These are phyloP conservation scores for Blastobotrys peoriensis DNA, from an alignment of 805 yeast species.

Conservation along the genomic window DNA sequence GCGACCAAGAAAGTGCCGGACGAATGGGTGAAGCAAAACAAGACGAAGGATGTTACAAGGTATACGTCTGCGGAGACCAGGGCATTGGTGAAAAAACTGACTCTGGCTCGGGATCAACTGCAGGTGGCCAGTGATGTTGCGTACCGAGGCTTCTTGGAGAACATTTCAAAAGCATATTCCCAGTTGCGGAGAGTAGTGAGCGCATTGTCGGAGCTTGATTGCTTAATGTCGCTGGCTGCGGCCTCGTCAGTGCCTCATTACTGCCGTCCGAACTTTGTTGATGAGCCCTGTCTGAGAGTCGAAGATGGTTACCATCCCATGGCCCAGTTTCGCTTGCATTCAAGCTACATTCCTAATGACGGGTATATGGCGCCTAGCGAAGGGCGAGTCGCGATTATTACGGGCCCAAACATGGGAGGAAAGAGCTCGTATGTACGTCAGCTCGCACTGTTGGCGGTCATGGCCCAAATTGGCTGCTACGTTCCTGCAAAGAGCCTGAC, in stretches of 20 bases:
- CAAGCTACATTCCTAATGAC: slow-evolving; percentile 60
- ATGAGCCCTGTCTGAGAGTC: slow-evolving; percentile 43
- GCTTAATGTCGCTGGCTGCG: slow-evolving; percentile 59
- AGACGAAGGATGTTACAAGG: slow-evolving; percentile 62
- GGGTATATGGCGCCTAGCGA: slow-evolving; percentile 42
- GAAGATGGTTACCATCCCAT: slow-evolving; percentile 62
- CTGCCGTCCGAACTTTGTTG: slow-evolving; percentile 46
- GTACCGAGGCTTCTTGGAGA: slow-evolving; percentile 35
- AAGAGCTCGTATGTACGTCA: slow-evolving; percentile 73
- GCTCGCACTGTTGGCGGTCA: slow-evolving; percentile 59
- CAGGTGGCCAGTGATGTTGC: slow-evolving; percentile 41
- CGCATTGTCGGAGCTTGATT: slow-evolving; percentile 54
- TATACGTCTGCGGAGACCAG: slow-evolving; percentile 60
- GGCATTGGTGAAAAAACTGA: slow-evolving; percentile 46
- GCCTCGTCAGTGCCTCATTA: slow-evolving; percentile 46
- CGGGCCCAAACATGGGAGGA: slow-evolving; percentile 91
- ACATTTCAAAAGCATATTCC: slow-evolving; percentile 36
- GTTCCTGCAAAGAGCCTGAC: slow-evolving; percentile 60
- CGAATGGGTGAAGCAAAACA: slow-evolving; percentile 72
- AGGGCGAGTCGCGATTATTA: slow-evolving; percentile 55
- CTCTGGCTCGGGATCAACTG: slow-evolving; percentile 55
- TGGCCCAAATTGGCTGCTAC: slow-evolving; percentile 74
- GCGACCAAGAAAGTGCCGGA: slow-evolving; percentile 55
- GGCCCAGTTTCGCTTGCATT: slow-evolving; percentile 43
- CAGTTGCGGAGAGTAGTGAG: slow-evolving; percentile 39